Evolutionary conservation across 371 early-diverging fungal species (phyloP).

Genomic region (Pancytospora philotis): DNA sequence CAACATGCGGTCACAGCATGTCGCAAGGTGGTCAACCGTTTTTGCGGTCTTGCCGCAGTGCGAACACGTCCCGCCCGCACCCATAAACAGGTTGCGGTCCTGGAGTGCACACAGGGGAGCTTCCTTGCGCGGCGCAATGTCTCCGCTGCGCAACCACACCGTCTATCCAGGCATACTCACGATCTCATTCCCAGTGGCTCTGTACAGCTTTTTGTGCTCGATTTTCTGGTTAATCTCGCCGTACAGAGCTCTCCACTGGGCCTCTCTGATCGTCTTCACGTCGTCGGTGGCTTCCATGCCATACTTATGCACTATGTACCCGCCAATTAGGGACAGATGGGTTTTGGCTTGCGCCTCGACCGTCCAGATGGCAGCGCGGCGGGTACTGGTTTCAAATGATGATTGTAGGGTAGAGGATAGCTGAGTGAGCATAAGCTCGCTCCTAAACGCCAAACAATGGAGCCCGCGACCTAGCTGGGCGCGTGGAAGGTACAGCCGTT

Average conservation of each 20-base stretch:
- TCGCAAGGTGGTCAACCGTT: slow-evolving; percentile 11
- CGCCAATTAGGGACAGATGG: background rate
- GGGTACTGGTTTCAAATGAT: background rate
- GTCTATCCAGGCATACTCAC: background rate
- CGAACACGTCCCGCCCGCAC: background rate
- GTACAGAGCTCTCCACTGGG: slow-evolving; percentile 61
- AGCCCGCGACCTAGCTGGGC: slow-evolving; percentile 20
- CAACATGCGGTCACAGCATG: background rate
- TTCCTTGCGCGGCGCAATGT: background rate
- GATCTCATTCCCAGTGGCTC: background rate
- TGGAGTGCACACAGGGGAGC: background rate
- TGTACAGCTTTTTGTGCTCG: background rate
- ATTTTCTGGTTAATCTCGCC: background rate
- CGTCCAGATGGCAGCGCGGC: background rate
- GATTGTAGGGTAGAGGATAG: background rate
- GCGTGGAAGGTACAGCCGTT: slow-evolving; percentile 1
- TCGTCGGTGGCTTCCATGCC: slow-evolving; percentile 15
- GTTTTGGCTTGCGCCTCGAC: background rate
- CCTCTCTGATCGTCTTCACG: slow-evolving; percentile 64
- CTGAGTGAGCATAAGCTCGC: slow-evolving; percentile 17
- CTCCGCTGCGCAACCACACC: background rate
- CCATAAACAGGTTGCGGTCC: background rate
- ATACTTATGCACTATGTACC: background rate
- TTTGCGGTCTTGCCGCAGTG: background rate
- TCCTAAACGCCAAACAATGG: slow-evolving; percentile 1